Evolutionary conservation across 75 land plant genomes (phyloP).

Genomic region (Picea glauca): DNA sequence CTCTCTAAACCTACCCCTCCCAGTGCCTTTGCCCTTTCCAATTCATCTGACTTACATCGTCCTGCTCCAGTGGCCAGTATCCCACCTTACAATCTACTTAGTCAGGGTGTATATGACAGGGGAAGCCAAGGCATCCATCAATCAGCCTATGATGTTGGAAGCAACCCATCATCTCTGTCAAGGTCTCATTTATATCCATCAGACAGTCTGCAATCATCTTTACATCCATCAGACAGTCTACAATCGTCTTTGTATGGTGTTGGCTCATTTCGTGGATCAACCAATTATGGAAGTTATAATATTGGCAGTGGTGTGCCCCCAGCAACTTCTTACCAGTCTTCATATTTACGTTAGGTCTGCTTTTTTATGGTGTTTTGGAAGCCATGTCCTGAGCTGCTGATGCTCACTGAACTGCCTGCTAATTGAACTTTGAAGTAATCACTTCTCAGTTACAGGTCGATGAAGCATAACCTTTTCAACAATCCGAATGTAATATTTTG

Average conservation of each 20-base stretch:
- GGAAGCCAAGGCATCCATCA: slow-evolving; percentile 26
- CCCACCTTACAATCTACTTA: slow-evolving; percentile 20
- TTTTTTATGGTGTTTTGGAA: not conserved
- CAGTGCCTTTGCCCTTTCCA: slow-evolving; percentile 9
- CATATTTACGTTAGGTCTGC: slow-evolving; percentile 3
- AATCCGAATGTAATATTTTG: not conserved
- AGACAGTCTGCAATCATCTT: slow-evolving; percentile 26
- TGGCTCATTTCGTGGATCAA: slow-evolving; percentile 21
- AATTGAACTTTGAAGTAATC: not conserved
- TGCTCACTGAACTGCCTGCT: not conserved
- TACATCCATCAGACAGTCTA: slow-evolving; percentile 30
- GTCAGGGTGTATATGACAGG: slow-evolving; percentile 27
- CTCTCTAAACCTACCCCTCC: slow-evolving; percentile 22
- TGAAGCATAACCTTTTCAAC: not conserved
- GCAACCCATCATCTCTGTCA: slow-evolving; percentile 14
- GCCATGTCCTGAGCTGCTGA: not conserved
- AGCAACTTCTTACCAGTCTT: slow-evolving; percentile 20
- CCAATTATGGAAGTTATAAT: slow-evolving; percentile 6
- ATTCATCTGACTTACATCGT: slow-evolving; percentile 8
- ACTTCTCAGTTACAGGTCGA: not conserved
- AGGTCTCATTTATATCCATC: slow-evolving; percentile 30
- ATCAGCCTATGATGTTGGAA: slow-evolving; percentile 28
- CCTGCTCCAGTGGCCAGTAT: slow-evolving; percentile 20
- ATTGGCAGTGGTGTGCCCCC: slow-evolving; percentile 17
- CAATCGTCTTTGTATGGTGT: slow-evolving; percentile 33